Base-by-base conservation (phyloP, 2,329 filamentous ascomycete genomes). In the Ascochyta viciae-villosae region DNA sequence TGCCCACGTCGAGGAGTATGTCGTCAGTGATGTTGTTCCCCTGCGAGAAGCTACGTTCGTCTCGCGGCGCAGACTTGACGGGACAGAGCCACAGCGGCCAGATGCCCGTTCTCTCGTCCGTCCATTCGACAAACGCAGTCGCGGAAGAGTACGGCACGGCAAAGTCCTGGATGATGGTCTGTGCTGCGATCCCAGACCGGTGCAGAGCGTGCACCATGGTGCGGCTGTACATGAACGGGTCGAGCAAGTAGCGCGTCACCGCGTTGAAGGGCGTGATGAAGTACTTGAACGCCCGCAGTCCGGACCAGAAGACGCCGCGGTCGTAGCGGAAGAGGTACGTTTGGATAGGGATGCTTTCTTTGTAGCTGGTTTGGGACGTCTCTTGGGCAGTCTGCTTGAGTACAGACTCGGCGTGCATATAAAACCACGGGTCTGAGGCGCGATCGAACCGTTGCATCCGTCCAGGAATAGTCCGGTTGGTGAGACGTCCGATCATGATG, bases 381-480 rank as follows among this genome's bases (percentile, higher is more conserved):
- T 54, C 26, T 19, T 50, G 39, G 1, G 24, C 26, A 13, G 3
- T 50, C 15, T 23, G 58, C 22, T 63, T 62, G 12, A 74, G 24
- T 1, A 73, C 58, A 8, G 62, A 53, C 60, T 85, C 75, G 1
- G 84, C 88, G 61, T 89, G 88, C 3, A 91, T 76, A 57, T 91
- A 92, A 68, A 90, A 91, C 90, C 89, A 92, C 0, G 87, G 85
- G 61, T 92, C 89, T 4, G 71, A 73, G 0, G 83, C 76, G 10
- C 82, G 78, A n/a, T 82, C 83, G 71, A 91, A 89, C 5, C 66
- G 66, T 49, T 76, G 72, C 24, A 70, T 65, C 12, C 50, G 59
- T 8, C 60, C 64, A 6, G 68, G 50, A 0, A 80, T 80, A 0
- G 80, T 57, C 0, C 76, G 68, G 46, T 89, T 78, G 0, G 81